Conservation (phyloP, 192 early-diverging fungal genomes). For the Backusella morwellensis region DNA sequence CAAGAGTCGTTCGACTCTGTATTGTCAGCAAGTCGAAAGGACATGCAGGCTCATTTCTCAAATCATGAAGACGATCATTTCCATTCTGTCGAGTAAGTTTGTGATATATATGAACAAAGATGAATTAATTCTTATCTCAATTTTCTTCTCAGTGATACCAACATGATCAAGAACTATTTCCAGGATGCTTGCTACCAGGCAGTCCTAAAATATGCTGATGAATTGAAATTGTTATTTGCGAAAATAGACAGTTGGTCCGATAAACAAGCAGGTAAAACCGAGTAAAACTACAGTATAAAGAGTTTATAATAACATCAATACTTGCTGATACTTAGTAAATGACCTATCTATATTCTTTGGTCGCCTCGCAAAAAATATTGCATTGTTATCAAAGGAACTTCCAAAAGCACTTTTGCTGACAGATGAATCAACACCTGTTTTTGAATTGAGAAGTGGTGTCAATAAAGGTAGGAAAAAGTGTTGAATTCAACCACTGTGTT, state of each 20-base stretch:
- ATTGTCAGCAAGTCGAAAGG: background rate
- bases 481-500: background rate
- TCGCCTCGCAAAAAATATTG: constrained; percentile 25
- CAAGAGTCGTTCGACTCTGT: constrained; percentile 23
- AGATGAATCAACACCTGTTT: background rate
- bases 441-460: constrained; percentile 19
- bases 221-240: background rate
- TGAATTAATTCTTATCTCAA: background rate
- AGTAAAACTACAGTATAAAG: background rate
- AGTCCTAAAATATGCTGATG: background rate
- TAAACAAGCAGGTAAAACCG: background rate
- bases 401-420: background rate
- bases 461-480: constrained; percentile 17
- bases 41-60: constrained; percentile 8
- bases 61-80: constrained; percentile 1
- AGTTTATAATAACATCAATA: background rate
- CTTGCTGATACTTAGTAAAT: background rate
- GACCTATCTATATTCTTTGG: constrained; percentile 8
- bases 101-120: background rate
- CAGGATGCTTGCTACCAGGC: background rate
- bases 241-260: constrained; percentile 8
- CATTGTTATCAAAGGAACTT: constrained; percentile 22
- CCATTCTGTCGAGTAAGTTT: constrained; percentile 6
- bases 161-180: constrained; percentile 4
- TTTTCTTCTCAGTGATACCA: background rate